phyloP scores from a whole-genome alignment of 441 rosid species.

The Eruca vesicaria region DNA sequence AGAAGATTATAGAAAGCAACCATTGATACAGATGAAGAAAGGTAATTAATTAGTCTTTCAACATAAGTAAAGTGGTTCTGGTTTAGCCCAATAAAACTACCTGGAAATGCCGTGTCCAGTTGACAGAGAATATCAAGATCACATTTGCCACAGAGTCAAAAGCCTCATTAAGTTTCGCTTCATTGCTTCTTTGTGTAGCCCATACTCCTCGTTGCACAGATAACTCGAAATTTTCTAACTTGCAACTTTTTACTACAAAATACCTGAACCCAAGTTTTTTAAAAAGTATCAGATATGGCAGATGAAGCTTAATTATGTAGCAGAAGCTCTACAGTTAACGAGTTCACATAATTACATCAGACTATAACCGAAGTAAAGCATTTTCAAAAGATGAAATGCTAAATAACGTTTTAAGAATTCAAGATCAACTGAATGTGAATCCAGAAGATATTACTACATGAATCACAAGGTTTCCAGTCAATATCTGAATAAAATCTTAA shows the following conservation, averaged over 20 bases:
- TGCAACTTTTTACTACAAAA: conserved; percentile 97
- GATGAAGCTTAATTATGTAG: not conserved
- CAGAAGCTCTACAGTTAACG: not conserved
- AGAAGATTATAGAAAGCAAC: not conserved
- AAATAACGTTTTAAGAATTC: not conserved
- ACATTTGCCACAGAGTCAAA: conserved; percentile 92
- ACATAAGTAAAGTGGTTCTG: not conserved
- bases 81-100: conserved; percentile 41
- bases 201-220: conserved; percentile 99
- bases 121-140: conserved; percentile 88
- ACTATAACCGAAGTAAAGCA: conserved; percentile 3
- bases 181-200: conserved; percentile 99
- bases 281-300: not conserved
- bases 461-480: not conserved
- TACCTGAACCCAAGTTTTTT: conserved; percentile 60
- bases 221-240: conserved; percentile 93
- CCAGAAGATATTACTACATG: not conserved
- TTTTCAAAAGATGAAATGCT: not conserved
- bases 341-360: conserved; percentile 7
- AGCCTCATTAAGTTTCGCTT: conserved; percentile 96
- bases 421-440: not conserved
- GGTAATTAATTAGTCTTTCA: not conserved
- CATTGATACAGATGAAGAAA: conserved; percentile 11
- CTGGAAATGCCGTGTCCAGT: conserved; percentile 99
- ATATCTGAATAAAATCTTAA: not conserved